Evolutionary conservation across 371 early-diverging fungal genomes (phyloP), one percentile per base, ranked within the genome.

Genomic region (Apophysomyces ossiformis): DNA sequence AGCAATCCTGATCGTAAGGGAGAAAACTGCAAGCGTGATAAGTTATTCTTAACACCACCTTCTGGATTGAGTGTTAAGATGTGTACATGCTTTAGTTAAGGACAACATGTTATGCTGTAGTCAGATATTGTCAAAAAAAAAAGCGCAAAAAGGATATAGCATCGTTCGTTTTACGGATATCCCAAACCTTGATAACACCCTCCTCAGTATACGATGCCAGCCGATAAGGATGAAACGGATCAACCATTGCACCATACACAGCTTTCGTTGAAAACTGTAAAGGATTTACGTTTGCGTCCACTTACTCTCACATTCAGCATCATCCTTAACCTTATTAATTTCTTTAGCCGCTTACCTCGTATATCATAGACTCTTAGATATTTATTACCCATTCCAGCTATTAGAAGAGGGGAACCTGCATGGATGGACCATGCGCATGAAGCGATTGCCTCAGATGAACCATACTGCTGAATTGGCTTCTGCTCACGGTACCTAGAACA

Each of bases 381-480:
- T 67, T 91, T 93, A 65, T 77, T 68, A 5, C 87, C 89, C 90
- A 93, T 91, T 16, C 93, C 94, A 9, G 93, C 91, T 9, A 90
- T 87, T 13, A 93, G 71, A 37, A 80, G 73, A 7, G 76, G 84
- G 5, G 85, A 74, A 16, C 72, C 72, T 12, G 72, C 71, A 43
- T 85, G 82, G 12, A 89, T 80, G 9, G 78, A 75, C 95, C 94
- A 95, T 1, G 87, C 83, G 39, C 90, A 89, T 0, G 93, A 91
- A 7, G 87, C 79, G 43, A 92, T 85, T 7, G 86, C 85, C 62
- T 95, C 93, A 8, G 89, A 84, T 5, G 85, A 78, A 0, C 92
- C 93, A 72, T 87, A 92, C 70, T 89, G 90, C 54, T 85, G 78
- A 13, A 90, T 66, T 7, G 91, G 89, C 7, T 70, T 74, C 57